Evolutionary conservation across 2,329 filamentous ascomycete species (phyloP), one percentile per base, ranked within the genome.

Genomic region (Ceratocystis colombiana): DNA sequence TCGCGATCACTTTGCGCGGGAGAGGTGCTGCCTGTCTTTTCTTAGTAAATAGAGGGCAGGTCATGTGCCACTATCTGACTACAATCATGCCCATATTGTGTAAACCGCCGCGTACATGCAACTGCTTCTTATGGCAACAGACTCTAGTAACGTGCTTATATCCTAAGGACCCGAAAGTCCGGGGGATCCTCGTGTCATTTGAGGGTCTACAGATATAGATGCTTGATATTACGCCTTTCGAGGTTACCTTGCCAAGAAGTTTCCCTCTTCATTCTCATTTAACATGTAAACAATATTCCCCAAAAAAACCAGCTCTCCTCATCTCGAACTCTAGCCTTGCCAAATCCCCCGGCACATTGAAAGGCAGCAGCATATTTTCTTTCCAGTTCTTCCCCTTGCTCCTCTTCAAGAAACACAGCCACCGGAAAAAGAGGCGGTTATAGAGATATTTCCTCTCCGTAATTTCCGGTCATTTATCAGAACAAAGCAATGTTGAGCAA

Each of bases 331-430:
- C 48, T 50, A 5, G n/a, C 5, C 20, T 25, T 25, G 12, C 48
- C 20, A 25, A 59, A 59, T 17, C 12, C 53, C 3, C 28, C 28
- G 15, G 33, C 33, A 33, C 53, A 33, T 33, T 10, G 53, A 59
- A n/a, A 59, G 28, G 28, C 53, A 59, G 53, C 53, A 59, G 28
- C 28, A 17, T 59, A 28, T 53, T 53, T 53, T 53, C 20, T 10
- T 10, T 10, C 1, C 20, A 8, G 10, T 12, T n/a, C 20, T 17
- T 17, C 53, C 22, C 15, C 53, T 12, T 15, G 5, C 53, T 28
- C 22, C 53, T 28, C 22, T 15, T 15, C 53, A 10, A 22, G n/a
- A 48, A 57, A 57, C 53, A 57, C 53, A 57, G 22, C 53, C 53
- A 57, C 25, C 12, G 17, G 22, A n/a, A 57, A 57, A 57, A 28